Evolutionary conservation across 2,329 filamentous ascomycete genomes (phyloP).

Genomic region (Byssothecium circinans): DNA sequence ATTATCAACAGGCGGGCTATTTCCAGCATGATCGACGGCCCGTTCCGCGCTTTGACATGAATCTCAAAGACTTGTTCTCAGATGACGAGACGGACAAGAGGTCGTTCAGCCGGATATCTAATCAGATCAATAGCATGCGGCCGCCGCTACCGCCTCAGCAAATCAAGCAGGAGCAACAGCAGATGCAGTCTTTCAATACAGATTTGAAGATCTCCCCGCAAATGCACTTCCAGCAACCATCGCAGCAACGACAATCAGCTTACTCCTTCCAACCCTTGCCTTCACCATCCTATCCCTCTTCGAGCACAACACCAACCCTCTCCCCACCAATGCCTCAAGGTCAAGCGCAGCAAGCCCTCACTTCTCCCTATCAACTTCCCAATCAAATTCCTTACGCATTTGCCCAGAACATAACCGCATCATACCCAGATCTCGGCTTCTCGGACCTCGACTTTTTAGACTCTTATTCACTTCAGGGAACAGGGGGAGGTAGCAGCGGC

Average conservation of each 20-base stretch:
- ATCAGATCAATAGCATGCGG: slow-evolving; percentile 38
- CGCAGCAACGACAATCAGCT: slow-evolving; percentile 15
- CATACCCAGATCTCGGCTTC: slow-evolving; percentile 41
- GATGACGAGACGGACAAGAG: slow-evolving; percentile 45
- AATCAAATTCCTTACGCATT: slow-evolving; percentile 34
- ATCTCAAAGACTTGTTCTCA: slow-evolving; percentile 43
- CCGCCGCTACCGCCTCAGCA: slow-evolving; percentile 29
- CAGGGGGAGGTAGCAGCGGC: not conserved
- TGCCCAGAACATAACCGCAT: slow-evolving; percentile 26
- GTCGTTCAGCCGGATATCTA: slow-evolving; percentile 41
- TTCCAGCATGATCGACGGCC: slow-evolving; percentile 43
- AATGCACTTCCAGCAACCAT: slow-evolving; percentile 17
- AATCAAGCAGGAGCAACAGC: slow-evolving; percentile 26
- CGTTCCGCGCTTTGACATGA: slow-evolving; percentile 59
- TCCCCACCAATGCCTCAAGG: slow-evolving; percentile 25
- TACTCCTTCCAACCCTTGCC: slow-evolving; percentile 10
- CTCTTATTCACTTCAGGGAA: slow-evolving; percentile 46
- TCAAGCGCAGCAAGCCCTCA: slow-evolving; percentile 7
- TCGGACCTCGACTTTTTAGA: slow-evolving; percentile 60
- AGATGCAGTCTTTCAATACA: slow-evolving; percentile 29
- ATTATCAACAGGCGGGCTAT: slow-evolving; percentile 22
- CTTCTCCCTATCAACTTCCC: slow-evolving; percentile 33
- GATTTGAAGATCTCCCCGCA: slow-evolving; percentile 16
- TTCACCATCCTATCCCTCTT: slow-evolving; percentile 18
- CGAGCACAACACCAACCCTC: slow-evolving; percentile 18